These are phyloP conservation scores for Leishmania braziliensis DNA, from an alignment of 208 protist genomes.

Conservation along the genomic window DNA sequence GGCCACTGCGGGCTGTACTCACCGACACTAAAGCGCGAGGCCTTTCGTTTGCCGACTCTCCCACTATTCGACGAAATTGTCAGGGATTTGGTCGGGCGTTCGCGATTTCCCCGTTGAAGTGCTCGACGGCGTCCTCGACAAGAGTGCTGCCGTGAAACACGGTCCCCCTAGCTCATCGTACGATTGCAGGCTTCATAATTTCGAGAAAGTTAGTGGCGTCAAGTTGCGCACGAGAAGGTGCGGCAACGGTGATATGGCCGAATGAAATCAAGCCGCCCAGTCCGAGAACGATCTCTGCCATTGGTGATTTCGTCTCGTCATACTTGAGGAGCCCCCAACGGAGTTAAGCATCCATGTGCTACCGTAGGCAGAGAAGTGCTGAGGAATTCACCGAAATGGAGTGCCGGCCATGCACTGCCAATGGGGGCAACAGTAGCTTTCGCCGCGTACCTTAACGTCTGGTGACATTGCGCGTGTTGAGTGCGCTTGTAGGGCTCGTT, in stretches of 20 bases:
- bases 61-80: conserved; percentile 43
- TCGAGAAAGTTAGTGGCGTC: neutral
- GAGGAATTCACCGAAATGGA: neutral
- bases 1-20: conserved; percentile 35
- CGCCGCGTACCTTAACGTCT: neutral
- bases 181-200: neutral
- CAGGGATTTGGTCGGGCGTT: conserved; percentile 30
- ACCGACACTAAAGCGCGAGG: conserved; percentile 28
- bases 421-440: neutral
- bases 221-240: neutral
- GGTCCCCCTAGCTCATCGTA: conserved; percentile 6
- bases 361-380: conserved; percentile 17
- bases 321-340: conserved; percentile 20
- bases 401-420: neutral
- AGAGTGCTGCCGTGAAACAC: neutral
- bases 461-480: neutral
- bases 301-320: conserved; percentile 40
- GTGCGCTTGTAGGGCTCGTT: neutral
- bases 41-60: conserved; percentile 35
- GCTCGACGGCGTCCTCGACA: neutral
- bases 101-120: conserved; percentile 46
- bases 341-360: conserved; percentile 6
- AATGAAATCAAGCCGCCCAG: conserved; percentile 53
- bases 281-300: conserved; percentile 41
- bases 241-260: conserved; percentile 27